Base-by-base conservation (phyloP, 2,329 filamentous ascomycete species). In the Tolypocladium pustulatum region DNA sequence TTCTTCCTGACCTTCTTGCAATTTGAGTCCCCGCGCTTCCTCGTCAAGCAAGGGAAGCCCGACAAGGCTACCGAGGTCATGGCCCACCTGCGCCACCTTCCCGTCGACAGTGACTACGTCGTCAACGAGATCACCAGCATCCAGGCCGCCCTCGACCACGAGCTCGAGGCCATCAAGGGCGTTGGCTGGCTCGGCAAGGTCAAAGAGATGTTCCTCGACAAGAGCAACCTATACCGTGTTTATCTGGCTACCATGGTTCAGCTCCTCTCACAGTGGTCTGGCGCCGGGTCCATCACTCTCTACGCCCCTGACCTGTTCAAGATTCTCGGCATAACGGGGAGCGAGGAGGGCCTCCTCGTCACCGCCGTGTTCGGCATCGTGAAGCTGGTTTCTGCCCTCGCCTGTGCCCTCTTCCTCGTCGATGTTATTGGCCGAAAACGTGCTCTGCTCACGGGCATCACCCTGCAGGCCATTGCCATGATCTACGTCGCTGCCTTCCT, bases 361-460 rank as follows among this genome's bases (percentile, higher is more conserved):
- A 91, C 87, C 0, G 88, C 83, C 4, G 83, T 93, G 56, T 91
- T 92, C 57, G 89, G 89, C 51, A 81, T 91, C 56, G 78, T 91
- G 65, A 92, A 92, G 68, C 81, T 92, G 58, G 69, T 82, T 8
- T 80, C 86, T 0, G 83, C 87, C 17, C 68, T 91, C 37, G 63
- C 83, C 43, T 92, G 88, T 69, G 88, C 89, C 0, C 78, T 91
- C 57, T 90, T 92, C 79, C 80, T 92, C 10, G 88, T 92, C 62
- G 89, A 92, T 65, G 84, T 88, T 57, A 85, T 92, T 63, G 89
- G 89, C 5, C 85, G 89, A 60, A 91, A 91, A 72, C 81, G 84
- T 9, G 78, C 85, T 0, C 77, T 88, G 0, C 76, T 86, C 22
- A 70, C 79, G 0, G 85, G 85, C 2, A 87, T 87, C 64, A 75